A percentile compares a stretch with the other conserved stretches of the same genome.
phyloP scores from a whole-genome alignment of 805 yeast genomes.

The Metschnikowia matae region DNA sequence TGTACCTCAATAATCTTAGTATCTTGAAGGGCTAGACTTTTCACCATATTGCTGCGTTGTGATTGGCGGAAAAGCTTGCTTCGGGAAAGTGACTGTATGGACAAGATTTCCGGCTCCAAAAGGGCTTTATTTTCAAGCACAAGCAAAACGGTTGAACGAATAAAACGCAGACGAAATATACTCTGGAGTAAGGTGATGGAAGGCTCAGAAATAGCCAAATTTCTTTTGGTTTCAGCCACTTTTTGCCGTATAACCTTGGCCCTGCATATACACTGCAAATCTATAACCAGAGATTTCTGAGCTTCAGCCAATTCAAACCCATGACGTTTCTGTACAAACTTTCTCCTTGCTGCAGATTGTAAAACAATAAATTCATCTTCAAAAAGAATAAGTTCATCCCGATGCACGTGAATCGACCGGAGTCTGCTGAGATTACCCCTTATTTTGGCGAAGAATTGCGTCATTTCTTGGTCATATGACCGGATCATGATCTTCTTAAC shows the following conservation, averaged over 20 bases:
- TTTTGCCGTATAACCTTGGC: slow-evolving; percentile 2
- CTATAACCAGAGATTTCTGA: slow-evolving; percentile 1
- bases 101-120: slow-evolving; percentile 22
- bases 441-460: slow-evolving; percentile 45
- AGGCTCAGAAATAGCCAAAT: neutral
- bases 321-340: slow-evolving; percentile 10
- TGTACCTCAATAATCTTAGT: slow-evolving; percentile 29
- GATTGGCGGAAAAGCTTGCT: slow-evolving; percentile 3
- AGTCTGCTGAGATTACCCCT: slow-evolving; percentile 45
- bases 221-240: neutral
- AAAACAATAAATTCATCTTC: slow-evolving; percentile 32
- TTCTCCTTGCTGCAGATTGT: slow-evolving; percentile 37
- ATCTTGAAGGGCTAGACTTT: slow-evolving; percentile 7
- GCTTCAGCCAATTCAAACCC: neutral
- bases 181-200: slow-evolving; percentile 34
- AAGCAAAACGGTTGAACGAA: slow-evolving; percentile 19
- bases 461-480: slow-evolving; percentile 50
- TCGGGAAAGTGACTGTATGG: slow-evolving; percentile 31
- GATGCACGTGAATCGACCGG: slow-evolving; percentile 30
- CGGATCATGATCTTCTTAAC: slow-evolving; percentile 59
- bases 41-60: slow-evolving; percentile 1
- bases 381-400: slow-evolving; percentile 29
- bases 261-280: slow-evolving; percentile 8
- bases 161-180: slow-evolving; percentile 35
- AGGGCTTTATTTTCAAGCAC: slow-evolving; percentile 21